Evolutionary conservation across 176 grass and related monocot species (phyloP).

Genomic region (Oryza meridionalis): DNA sequence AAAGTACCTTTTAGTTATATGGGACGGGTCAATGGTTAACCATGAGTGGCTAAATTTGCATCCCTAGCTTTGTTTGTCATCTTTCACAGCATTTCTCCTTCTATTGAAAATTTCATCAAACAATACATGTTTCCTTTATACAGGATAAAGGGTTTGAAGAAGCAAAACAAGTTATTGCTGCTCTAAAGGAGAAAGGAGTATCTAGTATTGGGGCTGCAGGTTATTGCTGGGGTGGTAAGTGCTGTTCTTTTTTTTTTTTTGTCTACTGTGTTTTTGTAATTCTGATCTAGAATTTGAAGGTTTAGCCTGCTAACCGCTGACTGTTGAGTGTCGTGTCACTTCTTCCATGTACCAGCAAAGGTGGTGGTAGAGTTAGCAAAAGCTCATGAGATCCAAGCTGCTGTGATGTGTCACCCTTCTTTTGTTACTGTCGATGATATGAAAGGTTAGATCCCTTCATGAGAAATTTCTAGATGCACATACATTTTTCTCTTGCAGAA

Average conservation of each 20-base stretch:
- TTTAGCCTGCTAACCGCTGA: neutral
- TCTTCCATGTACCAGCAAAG: constrained; percentile 56
- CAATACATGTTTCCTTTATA: neutral
- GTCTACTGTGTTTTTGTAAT: neutral
- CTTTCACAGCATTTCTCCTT: neutral
- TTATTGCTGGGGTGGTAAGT: constrained; percentile 94
- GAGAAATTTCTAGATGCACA: constrained; percentile 10
- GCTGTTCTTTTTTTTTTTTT: neutral
- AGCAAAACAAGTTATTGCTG: constrained; percentile 68
- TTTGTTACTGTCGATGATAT: constrained; percentile 72
- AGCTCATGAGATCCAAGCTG: constrained; percentile 66
- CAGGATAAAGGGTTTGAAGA: constrained; percentile 77
- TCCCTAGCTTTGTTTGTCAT: neutral
- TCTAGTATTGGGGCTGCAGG: constrained; percentile 72
- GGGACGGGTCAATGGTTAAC: neutral
- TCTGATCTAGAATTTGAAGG: neutral
- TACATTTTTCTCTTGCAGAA: constrained; percentile 11
- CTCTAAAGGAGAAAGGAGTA: constrained; percentile 73
- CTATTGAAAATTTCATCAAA: constrained; percentile 12
- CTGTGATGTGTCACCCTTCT: constrained; percentile 71
- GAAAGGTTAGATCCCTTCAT: constrained; percentile 50
- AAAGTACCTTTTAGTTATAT: neutral
- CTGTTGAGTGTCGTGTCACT: neutral
- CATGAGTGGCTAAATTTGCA: neutral
- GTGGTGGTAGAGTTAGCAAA: constrained; percentile 77